Base-by-base conservation (phyloP, 495 filamentous ascomycete species). In the Copromyces sp. region DNA sequence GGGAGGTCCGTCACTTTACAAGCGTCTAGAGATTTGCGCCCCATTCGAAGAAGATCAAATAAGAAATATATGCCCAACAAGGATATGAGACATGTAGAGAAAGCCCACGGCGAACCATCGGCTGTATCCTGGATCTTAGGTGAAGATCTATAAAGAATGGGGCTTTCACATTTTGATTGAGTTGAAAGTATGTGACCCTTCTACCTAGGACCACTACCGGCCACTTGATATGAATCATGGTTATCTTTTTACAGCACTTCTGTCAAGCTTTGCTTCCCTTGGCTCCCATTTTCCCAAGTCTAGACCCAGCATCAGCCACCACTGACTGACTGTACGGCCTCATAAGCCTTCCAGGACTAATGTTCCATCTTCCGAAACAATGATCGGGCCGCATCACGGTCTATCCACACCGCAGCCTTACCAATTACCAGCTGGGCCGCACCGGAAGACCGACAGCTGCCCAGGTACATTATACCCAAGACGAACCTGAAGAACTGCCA, bases 401-500 rank as follows among this genome's bases (percentile, higher is more conserved):
- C 53, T 9, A 61, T 17, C 6, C 14, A 35, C 9, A 61, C 53
- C 24, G 14, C 6, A 1, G 9, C 3, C 14, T 61, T 16, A 35
- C 1, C 38, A 16, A 32, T 45, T 68, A 37, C 45, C 70, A 5
- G 4, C 37, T 41, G 4, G 7, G 40, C 7, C 20, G 20, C 41
- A 9, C 24, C 37, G 6, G 32, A 39, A 24, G 40, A 24, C 47
- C 24, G 24, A 17, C 35, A 29, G n/a, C 39, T 37, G 9, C 70
- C 61, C 17, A 72, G 29, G 29, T n/a, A 69, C 39, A 32, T 20
- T 2, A 72, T 24, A 14, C 24, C 20, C 65, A 65, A 29, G 16
- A n/a, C 12, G 9, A 72, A 74, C 6, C 71, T 8, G 24, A 74
- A 9, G 17, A 74, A 74, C 39, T 68, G 39, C n/a, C 14, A 12